Evolutionary conservation across 495 filamentous ascomycete genomes (phyloP), one percentile per base, ranked within the genome.

Genomic region (Cairneyella variabilis): DNA sequence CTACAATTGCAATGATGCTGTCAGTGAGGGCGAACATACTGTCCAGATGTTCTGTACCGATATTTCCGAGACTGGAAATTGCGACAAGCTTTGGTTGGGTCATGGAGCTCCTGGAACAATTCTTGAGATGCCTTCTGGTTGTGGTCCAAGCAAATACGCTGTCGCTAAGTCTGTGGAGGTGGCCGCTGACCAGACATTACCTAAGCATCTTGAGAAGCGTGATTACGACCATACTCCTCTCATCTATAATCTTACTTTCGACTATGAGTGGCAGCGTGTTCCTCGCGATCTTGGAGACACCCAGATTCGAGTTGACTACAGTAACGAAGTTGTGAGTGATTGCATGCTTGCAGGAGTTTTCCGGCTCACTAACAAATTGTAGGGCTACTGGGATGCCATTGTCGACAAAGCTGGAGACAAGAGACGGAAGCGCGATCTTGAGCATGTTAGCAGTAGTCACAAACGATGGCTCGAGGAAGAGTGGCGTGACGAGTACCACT

Each of bases 371-470:
- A n/a, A n/a, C n/a, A n/a, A n/a, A n/a, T n/a, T n/a, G n/a, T n/a
- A n/a, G n/a, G n/a, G n/a, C n/a, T 71, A 74, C 56, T 74, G 69
- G 69, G 58, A 70, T 3, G 52, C 73, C 12, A 65, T 71, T 5
- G 34, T 7, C 16, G 30, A 7, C 30, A 14, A 50, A n/a, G 56
- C 48, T 12, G 32, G 22, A 2, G 21, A 54, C 38, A 60, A 58
- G 7, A 41, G 17, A 20, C 8, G 7, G 17, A 41, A 41, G 38
- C 38, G 38, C 16, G 7, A 8, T 17, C 21, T 28, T 51, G 22
- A 58, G 54, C 47, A 49, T 42, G 8, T 41, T 20, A 7, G 38
- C 6, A 16, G 38, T 9, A 71, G 66, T 41, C 69, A 63, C 23
- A 41, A 36, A 7, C 58, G 66, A 3, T 71, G 62, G 59, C 54